Evolutionary conservation across 2,329 filamentous ascomycete genomes (phyloP).

Genomic region (Fusarium liriodendri): DNA sequence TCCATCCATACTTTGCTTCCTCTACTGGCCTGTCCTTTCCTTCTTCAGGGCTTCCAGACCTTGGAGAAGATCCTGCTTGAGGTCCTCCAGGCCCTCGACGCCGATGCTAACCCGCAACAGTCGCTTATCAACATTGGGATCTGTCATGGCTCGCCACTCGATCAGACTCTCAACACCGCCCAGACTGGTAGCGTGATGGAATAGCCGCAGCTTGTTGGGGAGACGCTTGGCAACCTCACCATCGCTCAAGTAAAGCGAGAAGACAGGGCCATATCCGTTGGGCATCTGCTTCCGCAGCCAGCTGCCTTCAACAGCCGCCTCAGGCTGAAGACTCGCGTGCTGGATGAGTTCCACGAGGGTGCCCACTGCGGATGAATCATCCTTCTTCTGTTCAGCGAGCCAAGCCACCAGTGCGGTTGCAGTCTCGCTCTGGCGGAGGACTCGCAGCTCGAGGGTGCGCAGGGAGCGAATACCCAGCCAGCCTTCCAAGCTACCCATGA

Average conservation of each 20-base stretch:
- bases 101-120: conserved; percentile 87
- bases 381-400: conserved; percentile 65
- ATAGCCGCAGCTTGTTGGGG: conserved; percentile 82
- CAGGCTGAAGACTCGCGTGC: conserved; percentile 84
- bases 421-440: conserved; percentile 79
- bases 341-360: conserved; percentile 70
- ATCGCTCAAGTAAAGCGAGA: conserved; percentile 75
- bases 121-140: conserved; percentile 75
- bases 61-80: conserved; percentile 78
- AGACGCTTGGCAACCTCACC: conserved; percentile 72
- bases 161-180: conserved; percentile 96
- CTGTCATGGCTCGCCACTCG: conserved; percentile 95
- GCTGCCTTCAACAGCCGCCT: conserved; percentile 64
- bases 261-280: conserved; percentile 88
- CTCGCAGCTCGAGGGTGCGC: conserved; percentile 85
- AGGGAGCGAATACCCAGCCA: conserved; percentile 92
- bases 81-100: conserved; percentile 86
- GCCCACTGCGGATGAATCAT: conserved; percentile 56
- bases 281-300: conserved; percentile 95
- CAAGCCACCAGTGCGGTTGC: conserved; percentile 78
- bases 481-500: conserved; percentile 90
- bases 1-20: neutral
- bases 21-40: neutral
- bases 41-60: conserved; percentile 69
- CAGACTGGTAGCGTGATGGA: conserved; percentile 94